A percentile compares a stretch with the other conserved stretches of the same genome.
Evolutionary conservation across 768 basidiomycete genomes (phyloP).

Genomic region (Clavaria fumosa): DNA sequence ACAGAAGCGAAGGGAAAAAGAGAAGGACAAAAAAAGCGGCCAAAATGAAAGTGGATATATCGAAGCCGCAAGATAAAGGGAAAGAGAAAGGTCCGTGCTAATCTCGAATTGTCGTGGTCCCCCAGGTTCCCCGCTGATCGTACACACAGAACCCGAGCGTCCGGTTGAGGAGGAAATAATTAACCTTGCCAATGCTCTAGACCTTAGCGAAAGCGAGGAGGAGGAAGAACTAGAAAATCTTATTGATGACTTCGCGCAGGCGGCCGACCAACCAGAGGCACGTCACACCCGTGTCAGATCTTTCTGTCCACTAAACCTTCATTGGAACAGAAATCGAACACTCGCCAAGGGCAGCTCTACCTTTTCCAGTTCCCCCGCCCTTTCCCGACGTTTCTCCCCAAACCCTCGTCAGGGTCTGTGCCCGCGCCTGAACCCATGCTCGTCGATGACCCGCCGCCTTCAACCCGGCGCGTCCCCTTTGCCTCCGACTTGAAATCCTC

Average conservation of each 20-base stretch:
- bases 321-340: conserved; percentile 24
- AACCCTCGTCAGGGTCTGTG: conserved; percentile 17
- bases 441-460: conserved; percentile 5
- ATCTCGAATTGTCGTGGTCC: neutral
- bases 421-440: conserved; percentile 21
- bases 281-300: conserved; percentile 17
- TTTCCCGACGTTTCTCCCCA: conserved; percentile 56
- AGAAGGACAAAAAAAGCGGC: conserved; percentile 20
- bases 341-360: conserved; percentile 55
- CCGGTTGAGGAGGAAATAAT: conserved; percentile 11
- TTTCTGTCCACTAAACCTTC: conserved; percentile 2
- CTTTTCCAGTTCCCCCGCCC: conserved; percentile 85
- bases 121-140: neutral
- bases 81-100: conserved; percentile 19
- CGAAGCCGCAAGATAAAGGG: conserved; percentile 8
- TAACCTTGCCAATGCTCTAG: conserved; percentile 42
- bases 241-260: conserved; percentile 47
- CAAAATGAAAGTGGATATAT: conserved; percentile 32
- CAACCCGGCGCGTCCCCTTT: conserved; percentile 45
- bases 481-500: conserved; percentile 41
- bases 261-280: conserved; percentile 22
- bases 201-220: conserved; percentile 63
- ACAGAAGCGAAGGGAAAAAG: conserved; percentile 22
- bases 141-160: conserved; percentile 2
- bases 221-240: conserved; percentile 71